Evolutionary conservation across 306 rosid species (phyloP).

Genomic region (Urtica urens): DNA sequence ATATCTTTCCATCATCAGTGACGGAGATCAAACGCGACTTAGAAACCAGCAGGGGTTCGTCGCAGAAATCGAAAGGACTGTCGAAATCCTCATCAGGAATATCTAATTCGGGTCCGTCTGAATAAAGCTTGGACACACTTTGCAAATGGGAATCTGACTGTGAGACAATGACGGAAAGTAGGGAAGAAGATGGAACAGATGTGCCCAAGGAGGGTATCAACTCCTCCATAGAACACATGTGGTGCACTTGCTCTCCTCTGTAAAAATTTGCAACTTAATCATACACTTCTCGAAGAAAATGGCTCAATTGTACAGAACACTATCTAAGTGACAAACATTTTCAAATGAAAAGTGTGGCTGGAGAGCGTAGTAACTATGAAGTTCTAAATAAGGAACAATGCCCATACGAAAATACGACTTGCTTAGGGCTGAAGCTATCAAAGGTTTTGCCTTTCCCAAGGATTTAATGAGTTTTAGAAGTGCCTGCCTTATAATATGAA

Average conservation of each 20-base stretch:
- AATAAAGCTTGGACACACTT: conserved; percentile 47
- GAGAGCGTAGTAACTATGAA: no score
- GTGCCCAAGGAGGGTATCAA: conserved; percentile 89
- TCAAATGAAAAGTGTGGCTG: no score
- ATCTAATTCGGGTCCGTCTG: conserved; percentile 58
- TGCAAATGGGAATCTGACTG: conserved; percentile 70
- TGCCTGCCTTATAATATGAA: no score
- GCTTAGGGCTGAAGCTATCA: no score
- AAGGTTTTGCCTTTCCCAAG: no score
- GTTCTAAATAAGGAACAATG: no score
- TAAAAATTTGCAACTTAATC: conserved; percentile 19
- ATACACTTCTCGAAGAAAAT: not conserved
- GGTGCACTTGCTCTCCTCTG: conserved; percentile 83
- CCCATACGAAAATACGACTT: no score
- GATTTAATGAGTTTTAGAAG: no score
- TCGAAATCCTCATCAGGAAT: conserved; percentile 58
- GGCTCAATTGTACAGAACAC: not conserved
- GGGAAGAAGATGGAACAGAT: conserved; percentile 76
- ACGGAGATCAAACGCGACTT: conserved; percentile 71
- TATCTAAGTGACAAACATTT: not conserved
- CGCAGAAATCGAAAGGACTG: conserved; percentile 73
- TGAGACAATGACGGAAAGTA: conserved; percentile 59
- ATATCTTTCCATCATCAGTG: conserved; percentile 92
- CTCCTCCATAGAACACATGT: conserved; percentile 81
- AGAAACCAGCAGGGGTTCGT: conserved; percentile 43